Percentiles rank a stretch among this genome's conserved stretches.
Evolutionary conservation across 805 yeast species (phyloP).

Genomic region (Zygotorulaspora sp.): DNA sequence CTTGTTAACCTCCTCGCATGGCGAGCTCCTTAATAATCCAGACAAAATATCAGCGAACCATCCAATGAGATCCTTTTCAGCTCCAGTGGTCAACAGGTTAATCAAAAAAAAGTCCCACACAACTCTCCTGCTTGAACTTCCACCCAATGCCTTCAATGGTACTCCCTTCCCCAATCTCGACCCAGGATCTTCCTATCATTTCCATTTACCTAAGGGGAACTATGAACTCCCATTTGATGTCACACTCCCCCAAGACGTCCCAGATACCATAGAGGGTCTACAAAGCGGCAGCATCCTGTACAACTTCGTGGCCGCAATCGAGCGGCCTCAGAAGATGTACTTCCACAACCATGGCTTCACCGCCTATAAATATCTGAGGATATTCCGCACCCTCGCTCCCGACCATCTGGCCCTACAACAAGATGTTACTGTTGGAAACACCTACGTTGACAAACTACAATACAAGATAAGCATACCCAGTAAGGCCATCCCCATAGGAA

Average conservation of each 20-base stretch:
- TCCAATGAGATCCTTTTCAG: conserved; percentile 13
- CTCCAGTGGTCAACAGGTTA: conserved; percentile 13
- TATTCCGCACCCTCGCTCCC: conserved; percentile 74
- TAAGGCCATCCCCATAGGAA: conserved; percentile 83
- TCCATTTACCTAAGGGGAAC: conserved; percentile 60
- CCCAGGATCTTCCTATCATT: conserved; percentile 15
- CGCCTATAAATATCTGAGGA: conserved; percentile 58
- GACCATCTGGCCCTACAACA: conserved; percentile 62
- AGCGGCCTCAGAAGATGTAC: conserved; percentile 38
- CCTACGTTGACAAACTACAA: conserved; percentile 86
- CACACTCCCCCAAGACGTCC: conserved; percentile 73
- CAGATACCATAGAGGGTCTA: conserved; percentile 86
- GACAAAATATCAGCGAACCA: conserved; percentile 5
- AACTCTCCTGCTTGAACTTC: conserved; percentile 24
- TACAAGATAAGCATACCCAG: conserved; percentile 82
- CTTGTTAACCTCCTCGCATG: conserved; percentile 35
- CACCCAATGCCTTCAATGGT: conserved; percentile 30
- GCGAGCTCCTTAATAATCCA: conserved; percentile 23
- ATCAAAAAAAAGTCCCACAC: conserved; percentile 12
- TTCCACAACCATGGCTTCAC: conserved; percentile 31
- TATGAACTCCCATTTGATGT: conserved; percentile 84
- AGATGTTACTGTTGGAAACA: conserved; percentile 84
- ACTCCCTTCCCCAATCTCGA: conserved; percentile 33
- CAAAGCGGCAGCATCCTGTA: conserved; percentile 73
- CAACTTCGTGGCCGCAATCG: conserved; percentile 69